Conservation (phyloP, 306 rosid genomes). For the Gynostemma pentaphyllum region DNA sequence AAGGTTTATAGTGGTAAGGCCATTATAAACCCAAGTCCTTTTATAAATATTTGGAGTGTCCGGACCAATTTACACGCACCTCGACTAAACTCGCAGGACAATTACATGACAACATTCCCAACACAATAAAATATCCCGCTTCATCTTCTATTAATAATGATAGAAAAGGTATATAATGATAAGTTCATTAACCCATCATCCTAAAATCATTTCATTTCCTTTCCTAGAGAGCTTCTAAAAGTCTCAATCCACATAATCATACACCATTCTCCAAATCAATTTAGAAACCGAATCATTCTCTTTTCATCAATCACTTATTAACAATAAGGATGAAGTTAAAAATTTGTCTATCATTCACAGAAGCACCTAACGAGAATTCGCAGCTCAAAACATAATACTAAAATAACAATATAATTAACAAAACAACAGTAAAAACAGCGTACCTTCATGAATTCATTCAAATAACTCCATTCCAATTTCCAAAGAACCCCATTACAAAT, state of each 20-base stretch:
- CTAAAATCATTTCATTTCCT: background rate
- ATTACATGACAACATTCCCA: no score
- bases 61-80: no score
- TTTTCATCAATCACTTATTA: no score
- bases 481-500: background rate
- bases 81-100: no score
- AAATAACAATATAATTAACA: background rate
- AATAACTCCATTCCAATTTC: constrained; percentile 3
- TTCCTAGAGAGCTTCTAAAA: background rate
- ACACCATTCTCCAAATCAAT: no score
- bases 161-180: no score
- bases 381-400: background rate
- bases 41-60: no score
- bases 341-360: background rate
- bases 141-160: background rate
- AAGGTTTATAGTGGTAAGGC: no score
- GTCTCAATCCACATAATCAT: background rate
- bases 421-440: background rate
- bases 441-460: constrained; percentile 9
- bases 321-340: background rate
- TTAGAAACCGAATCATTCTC: no score
- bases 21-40: no score
- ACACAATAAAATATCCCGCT: no score
- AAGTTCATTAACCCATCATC: background rate
- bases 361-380: background rate